phyloP scores from a whole-genome alignment of 2,329 filamentous ascomycete species.

The Cercospora sojina region DNA sequence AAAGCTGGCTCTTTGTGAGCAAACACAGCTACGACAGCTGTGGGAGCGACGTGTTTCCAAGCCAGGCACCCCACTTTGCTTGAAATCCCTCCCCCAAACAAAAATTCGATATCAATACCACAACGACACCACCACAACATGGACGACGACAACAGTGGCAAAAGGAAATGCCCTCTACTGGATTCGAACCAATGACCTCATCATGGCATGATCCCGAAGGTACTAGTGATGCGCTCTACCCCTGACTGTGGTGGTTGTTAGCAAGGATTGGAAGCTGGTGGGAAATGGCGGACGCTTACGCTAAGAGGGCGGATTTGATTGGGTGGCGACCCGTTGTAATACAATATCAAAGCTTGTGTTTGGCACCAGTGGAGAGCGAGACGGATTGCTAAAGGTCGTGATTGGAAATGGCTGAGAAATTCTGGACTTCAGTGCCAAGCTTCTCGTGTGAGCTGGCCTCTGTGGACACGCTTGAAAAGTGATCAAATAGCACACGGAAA shows the following conservation, averaged over 20 bases:
- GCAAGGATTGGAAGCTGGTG: neutral
- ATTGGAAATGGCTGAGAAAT: neutral
- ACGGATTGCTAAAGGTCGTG: neutral
- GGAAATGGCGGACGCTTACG: neutral
- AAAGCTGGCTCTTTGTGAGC: neutral
- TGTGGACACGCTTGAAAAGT: neutral
- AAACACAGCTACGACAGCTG: neutral
- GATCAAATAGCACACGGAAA: neutral
- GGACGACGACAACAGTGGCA: neutral
- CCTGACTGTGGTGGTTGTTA: neutral
- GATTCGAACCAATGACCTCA: constrained; percentile 19
- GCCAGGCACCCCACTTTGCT: neutral
- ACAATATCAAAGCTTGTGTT: neutral
- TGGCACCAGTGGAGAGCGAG: too few species aligned
- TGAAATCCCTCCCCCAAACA: neutral
- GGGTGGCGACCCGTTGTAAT: neutral
- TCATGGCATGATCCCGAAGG: neutral
- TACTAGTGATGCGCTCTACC: constrained; percentile 18
- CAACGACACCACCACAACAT: neutral
- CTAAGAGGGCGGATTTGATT: constrained; percentile 4
- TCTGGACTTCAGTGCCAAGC: neutral
- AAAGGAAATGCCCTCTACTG: neutral
- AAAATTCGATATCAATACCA: neutral
- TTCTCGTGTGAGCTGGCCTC: neutral
- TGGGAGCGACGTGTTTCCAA: neutral